These are phyloP conservation scores for Eucalyptus erythrocorys DNA, from an alignment of 345 rosid species.

Conservation along the genomic window DNA sequence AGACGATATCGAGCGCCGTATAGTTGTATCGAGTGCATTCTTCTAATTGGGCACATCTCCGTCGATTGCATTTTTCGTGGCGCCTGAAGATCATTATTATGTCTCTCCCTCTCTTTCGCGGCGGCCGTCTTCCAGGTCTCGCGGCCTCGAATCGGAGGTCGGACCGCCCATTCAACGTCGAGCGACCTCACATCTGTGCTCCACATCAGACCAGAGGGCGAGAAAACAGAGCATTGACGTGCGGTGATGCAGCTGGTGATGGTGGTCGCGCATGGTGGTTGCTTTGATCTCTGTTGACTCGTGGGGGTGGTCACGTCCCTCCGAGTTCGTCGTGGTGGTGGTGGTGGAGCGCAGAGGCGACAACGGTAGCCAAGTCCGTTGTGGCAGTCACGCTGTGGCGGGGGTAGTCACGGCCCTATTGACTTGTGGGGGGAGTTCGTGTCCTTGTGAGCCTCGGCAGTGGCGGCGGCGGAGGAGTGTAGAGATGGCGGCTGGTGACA, in stretches of 20 bases:
- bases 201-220: background rate
- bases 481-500: accelerated
- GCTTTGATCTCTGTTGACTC: background rate
- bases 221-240: background rate
- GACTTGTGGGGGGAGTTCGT: background rate
- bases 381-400: background rate
- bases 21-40: background rate
- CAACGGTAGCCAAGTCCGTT: background rate
- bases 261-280: background rate
- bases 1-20: background rate
- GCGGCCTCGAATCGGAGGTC: background rate
- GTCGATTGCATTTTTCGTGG: background rate
- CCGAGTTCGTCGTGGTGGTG: background rate
- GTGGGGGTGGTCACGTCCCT: background rate
- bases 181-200: background rate
- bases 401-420: background rate
- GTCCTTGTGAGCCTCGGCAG: background rate
- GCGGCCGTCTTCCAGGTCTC: background rate
- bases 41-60: background rate
- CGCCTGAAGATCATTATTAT: background rate
- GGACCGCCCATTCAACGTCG: background rate
- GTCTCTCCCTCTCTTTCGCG: background rate
- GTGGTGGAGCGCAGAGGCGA: background rate
- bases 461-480: background rate
- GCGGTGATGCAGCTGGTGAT: background rate